These are phyloP conservation scores for Leccinum pellstonianum DNA, from an alignment of 768 basidiomycete species.

Conservation along the genomic window DNA sequence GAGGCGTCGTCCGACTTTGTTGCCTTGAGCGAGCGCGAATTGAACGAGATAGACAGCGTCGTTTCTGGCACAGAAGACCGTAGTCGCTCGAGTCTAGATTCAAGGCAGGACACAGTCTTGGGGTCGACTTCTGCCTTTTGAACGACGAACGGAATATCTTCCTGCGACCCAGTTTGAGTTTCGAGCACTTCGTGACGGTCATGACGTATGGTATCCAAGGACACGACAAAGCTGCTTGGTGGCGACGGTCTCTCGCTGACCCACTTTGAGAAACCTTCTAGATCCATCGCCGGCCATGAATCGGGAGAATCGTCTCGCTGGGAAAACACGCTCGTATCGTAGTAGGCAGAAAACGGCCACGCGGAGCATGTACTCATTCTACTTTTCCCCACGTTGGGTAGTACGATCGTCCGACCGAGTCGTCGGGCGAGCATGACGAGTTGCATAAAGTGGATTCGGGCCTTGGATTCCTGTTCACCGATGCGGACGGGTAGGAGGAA, in stretches of 20 bases:
- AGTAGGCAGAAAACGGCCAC: conserved; percentile 51
- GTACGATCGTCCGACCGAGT: conserved; percentile 56
- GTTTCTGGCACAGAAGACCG: conserved; percentile 4
- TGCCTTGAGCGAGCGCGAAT: not conserved
- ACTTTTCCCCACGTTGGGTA: conserved; percentile 43
- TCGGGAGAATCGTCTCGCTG: not conserved
- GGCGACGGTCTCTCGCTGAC: conserved; percentile 23
- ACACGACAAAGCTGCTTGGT: conserved; percentile 39
- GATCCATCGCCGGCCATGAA: conserved; percentile 28
- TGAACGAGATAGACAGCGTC: conserved; percentile 14
- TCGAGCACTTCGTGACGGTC: not conserved
- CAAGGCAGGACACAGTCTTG: conserved; percentile 23
- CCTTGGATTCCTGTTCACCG: conserved; percentile 60
- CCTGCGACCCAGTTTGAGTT: not conserved
- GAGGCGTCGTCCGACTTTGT: conserved; percentile 6
- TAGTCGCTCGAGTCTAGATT: conserved; percentile 17
- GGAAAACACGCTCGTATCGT: conserved; percentile 34
- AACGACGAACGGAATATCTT: not conserved
- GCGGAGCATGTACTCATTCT: conserved; percentile 51
- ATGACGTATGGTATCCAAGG: conserved; percentile 20
- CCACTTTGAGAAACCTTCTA: conserved; percentile 43
- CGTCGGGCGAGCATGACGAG: conserved; percentile 45
- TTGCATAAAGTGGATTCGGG: conserved; percentile 46
- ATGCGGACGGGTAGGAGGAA: conserved; percentile 51
- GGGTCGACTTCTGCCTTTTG: conserved; percentile 19